Evolutionary conservation across 2,329 filamentous ascomycete species (phyloP), one percentile per base, ranked within the genome.

Genomic region (Aotearoamyces nothofagi): DNA sequence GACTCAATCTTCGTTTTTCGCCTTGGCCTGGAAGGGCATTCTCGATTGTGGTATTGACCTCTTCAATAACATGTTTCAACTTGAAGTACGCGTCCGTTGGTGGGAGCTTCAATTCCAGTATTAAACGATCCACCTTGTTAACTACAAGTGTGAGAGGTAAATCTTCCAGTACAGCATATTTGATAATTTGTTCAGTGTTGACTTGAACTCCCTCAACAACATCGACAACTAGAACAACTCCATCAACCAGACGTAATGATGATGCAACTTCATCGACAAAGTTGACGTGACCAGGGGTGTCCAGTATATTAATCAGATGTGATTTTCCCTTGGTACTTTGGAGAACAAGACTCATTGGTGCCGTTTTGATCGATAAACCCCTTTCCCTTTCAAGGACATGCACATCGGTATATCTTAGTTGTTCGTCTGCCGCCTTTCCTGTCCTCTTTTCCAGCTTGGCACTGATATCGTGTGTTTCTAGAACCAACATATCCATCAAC

Each of bases 171-270:
- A 94, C 78, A 3, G 86, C 86, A 53, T 98, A 83, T 56, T 83
- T 92, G 57, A 98, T 94, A 44, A 93, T 86, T 51, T 94, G 81
- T 56, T 98, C 87, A 0, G 90, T 92, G 52, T 93, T 93, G 44
- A 90, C 69, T 57, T 96, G 90, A n/a, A 98, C 86, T n/a, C 90
- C 90, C 53, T 98, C 90, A 2, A 98, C 82, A 13, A 94, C 83
- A 51, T 98, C 90, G 10, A 98, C 86, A 9, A 98, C 78, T 27
- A 98, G 59, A 29, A 92, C 87, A 14, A 96, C 74, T 34, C 90
- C 90, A 49, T 98, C 90, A 4, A 80, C 86, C 29, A 98, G 57
- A 23, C 90, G 73, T 44, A 93, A 61, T 1, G 84, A 78, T 4
- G 84, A 76, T 6, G 90, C 90, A 20, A 98, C 83, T 54, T 98